Conservation (phyloP, 805 yeast species). For the Candida piceae region DNA sequence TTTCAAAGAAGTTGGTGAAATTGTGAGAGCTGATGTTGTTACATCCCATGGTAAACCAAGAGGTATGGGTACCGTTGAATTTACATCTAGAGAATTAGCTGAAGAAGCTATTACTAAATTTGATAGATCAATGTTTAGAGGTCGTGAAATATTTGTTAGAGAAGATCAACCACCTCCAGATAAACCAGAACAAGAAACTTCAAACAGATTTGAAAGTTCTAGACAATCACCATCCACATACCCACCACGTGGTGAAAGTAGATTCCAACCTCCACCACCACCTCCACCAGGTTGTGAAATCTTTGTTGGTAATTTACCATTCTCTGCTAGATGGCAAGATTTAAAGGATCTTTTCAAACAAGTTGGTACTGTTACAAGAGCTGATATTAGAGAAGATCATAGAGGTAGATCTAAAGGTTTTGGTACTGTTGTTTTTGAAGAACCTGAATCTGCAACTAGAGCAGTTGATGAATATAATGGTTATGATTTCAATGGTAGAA, state of each 20-base stretch:
- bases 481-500: constrained; percentile 68
- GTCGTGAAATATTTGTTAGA: constrained; percentile 82
- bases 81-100: constrained; percentile 58
- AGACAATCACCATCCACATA: constrained; percentile 11
- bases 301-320: constrained; percentile 80
- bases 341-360: constrained; percentile 78
- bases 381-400: constrained; percentile 64
- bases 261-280: constrained; percentile 12
- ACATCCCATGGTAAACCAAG: constrained; percentile 73
- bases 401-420: constrained; percentile 80
- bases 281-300: constrained; percentile 43
- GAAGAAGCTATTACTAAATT: constrained; percentile 63
- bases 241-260: constrained; percentile 1
- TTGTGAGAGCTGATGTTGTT: constrained; percentile 79
- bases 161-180: constrained; percentile 84
- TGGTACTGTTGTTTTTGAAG: constrained; percentile 72
- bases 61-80: constrained; percentile 92
- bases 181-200: constrained; percentile 21
- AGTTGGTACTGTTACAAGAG: constrained; percentile 74
- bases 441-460: constrained; percentile 59
- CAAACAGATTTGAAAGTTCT: constrained; percentile 7
- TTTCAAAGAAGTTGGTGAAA: constrained; percentile 57
- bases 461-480: constrained; percentile 73
- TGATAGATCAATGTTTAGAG: constrained; percentile 60
- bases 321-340: constrained; percentile 75